Percentiles rank a stretch among this genome's conserved stretches.
These are phyloP conservation scores for Penicillium sp. DNA, from an alignment of 2,329 filamentous ascomycete genomes.

Conservation along the genomic window DNA sequence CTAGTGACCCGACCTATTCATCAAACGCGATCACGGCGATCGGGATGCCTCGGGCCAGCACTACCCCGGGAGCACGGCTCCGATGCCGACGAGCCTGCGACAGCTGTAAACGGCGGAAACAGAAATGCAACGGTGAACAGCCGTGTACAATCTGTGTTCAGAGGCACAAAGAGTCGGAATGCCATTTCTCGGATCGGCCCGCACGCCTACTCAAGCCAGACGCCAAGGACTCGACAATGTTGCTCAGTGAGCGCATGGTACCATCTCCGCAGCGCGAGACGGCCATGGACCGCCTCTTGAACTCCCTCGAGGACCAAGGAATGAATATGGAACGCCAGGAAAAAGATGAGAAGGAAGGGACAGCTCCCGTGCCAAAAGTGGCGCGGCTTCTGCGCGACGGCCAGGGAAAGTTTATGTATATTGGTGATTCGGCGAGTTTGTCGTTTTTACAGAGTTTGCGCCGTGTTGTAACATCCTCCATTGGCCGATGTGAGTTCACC, in stretches of 20 bases:
- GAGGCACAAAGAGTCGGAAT: conserved; percentile 44
- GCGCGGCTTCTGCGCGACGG: conserved; percentile 52
- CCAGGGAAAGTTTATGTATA: conserved; percentile 56
- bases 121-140: conserved; percentile 54
- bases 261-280: conserved; percentile 34
- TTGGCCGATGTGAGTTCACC: conserved; percentile 45
- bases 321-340: conserved; percentile 32
- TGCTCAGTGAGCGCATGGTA: conserved; percentile 34
- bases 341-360: conserved; percentile 35
- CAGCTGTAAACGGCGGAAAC: conserved; percentile 50
- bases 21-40: not conserved
- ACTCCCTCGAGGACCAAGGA: conserved; percentile 34
- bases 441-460: conserved; percentile 56
- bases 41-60: conserved; percentile 34
- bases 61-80: conserved; percentile 32
- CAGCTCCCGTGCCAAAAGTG: conserved; percentile 38
- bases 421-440: conserved; percentile 55
- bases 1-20: conserved; percentile 6
- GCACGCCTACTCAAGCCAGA: conserved; percentile 35
- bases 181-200: conserved; percentile 42
- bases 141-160: conserved; percentile 54
- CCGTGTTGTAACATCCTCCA: conserved; percentile 49
- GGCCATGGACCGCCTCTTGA: conserved; percentile 37
- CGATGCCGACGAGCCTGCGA: conserved; percentile 45
- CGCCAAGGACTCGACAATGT: conserved; percentile 33